phyloP scores from a whole-genome alignment of 306 rosid species.

The Ormosia emarginata region DNA sequence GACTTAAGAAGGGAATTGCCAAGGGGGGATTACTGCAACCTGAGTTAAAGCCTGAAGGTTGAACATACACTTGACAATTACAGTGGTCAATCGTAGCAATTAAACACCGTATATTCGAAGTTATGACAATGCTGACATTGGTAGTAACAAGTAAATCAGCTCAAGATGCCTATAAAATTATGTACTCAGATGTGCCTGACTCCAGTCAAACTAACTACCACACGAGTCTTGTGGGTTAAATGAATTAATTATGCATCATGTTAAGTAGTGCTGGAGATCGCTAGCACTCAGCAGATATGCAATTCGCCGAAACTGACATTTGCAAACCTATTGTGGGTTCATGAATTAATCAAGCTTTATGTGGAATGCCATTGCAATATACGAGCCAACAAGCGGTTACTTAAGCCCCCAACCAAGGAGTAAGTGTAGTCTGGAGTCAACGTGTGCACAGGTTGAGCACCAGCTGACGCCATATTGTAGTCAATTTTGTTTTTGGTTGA shows the following conservation, averaged over 20 bases:
- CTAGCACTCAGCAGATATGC: background rate
- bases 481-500: background rate
- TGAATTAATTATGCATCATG: background rate
- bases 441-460: background rate
- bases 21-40: background rate
- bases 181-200: background rate
- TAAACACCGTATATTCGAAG: background rate
- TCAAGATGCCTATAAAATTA: background rate
- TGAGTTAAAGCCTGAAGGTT: background rate
- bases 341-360: background rate
- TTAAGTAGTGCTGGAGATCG: background rate
- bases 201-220: background rate
- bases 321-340: background rate
- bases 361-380: background rate
- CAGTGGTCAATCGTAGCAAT: background rate
- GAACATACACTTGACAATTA: background rate
- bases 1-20: background rate
- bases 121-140: background rate
- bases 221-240: background rate
- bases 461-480: no score
- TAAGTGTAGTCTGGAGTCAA: background rate
- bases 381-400: background rate
- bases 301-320: background rate
- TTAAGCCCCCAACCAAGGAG: background rate
- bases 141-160: background rate